phyloP scores from a whole-genome alignment of 352 stramenopile species.

The Globisporangium paddicum region DNA sequence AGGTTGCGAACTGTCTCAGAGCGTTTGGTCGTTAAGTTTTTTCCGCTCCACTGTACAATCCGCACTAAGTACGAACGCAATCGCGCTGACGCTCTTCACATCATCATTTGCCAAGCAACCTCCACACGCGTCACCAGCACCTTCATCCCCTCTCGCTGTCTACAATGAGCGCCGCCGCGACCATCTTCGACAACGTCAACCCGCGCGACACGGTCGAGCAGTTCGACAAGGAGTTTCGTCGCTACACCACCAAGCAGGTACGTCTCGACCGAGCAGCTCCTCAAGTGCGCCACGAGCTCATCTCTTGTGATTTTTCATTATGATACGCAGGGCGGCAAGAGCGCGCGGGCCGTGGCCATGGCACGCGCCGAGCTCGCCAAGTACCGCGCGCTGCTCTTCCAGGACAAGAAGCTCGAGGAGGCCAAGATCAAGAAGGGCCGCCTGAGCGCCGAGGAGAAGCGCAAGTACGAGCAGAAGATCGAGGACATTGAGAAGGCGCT shows the following conservation, averaged over 20 bases:
- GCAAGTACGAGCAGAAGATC: slow-evolving; percentile 69
- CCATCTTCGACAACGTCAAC: slow-evolving; percentile 15
- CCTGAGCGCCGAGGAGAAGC: slow-evolving; percentile 45
- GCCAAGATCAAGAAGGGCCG: slow-evolving; percentile 59
- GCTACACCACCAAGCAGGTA: slow-evolving; percentile 83
- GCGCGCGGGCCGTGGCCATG: slow-evolving; percentile 67
- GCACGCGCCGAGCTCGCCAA: slow-evolving; percentile 78
- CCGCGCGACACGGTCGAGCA: slow-evolving; percentile 42
- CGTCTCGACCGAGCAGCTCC: background rate
- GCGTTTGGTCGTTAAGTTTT: background rate
- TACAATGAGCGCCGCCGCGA: slow-evolving; percentile 9
- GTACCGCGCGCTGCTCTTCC: slow-evolving; percentile 68
- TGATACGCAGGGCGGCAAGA: slow-evolving; percentile 44
- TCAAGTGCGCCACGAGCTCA: background rate
- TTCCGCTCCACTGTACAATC: no score
- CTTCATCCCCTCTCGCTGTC: no score
- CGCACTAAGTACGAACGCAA: no score
- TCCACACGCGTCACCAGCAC: background rate
- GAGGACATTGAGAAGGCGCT: slow-evolving; percentile 62
- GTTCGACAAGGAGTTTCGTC: slow-evolving; percentile 85
- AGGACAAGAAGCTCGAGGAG: slow-evolving; percentile 85
- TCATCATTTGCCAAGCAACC: background rate
- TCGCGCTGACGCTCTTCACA: slow-evolving; percentile 1
- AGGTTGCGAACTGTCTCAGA: background rate
- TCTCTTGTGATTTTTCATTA: background rate